Conservation (phyloP, 805 yeast species). For the Kuraishia ogatae region DNA sequence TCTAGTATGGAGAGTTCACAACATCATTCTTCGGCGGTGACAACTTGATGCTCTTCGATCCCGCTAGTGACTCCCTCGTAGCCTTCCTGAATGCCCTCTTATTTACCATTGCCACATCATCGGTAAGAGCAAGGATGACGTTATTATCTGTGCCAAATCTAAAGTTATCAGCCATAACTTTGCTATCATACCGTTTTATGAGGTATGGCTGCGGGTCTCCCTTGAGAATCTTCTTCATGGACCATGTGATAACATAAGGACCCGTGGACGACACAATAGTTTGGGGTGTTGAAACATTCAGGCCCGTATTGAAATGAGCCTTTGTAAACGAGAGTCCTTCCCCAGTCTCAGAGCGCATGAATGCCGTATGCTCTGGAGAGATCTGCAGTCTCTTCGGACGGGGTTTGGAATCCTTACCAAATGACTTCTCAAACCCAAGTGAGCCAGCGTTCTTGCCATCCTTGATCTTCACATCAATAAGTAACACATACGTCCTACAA, state of each 20-base stretch:
- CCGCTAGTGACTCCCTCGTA: slow-evolving; percentile 34
- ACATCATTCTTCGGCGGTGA: not conserved
- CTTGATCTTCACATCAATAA: slow-evolving; percentile 58
- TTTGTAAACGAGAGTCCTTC: slow-evolving; percentile 50
- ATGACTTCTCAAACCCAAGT: slow-evolving; percentile 57
- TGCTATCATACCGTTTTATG: slow-evolving; percentile 51
- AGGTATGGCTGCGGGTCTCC: slow-evolving; percentile 48
- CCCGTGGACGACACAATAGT: slow-evolving; percentile 74
- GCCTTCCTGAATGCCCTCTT: slow-evolving; percentile 53
- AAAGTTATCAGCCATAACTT: slow-evolving; percentile 72
- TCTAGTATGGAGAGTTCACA: not conserved
- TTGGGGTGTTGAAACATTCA: slow-evolving; percentile 51
- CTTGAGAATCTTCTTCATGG: slow-evolving; percentile 46
- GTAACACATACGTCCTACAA: slow-evolving; percentile 59
- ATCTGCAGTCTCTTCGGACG: slow-evolving; percentile 59
- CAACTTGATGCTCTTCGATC: not conserved
- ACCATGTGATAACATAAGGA: slow-evolving; percentile 79
- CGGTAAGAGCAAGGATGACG: slow-evolving; percentile 63
- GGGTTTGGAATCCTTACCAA: slow-evolving; percentile 59
- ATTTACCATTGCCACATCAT: slow-evolving; percentile 68
- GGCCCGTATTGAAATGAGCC: slow-evolving; percentile 71
- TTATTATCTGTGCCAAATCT: slow-evolving; percentile 62
- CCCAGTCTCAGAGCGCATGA: slow-evolving; percentile 42
- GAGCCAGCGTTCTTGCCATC: slow-evolving; percentile 51
- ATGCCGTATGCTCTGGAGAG: slow-evolving; percentile 64